These are phyloP conservation scores for Aureococcus anophagefferens DNA, from an alignment of 108 stramenopile genomes.

Conservation along the genomic window DNA sequence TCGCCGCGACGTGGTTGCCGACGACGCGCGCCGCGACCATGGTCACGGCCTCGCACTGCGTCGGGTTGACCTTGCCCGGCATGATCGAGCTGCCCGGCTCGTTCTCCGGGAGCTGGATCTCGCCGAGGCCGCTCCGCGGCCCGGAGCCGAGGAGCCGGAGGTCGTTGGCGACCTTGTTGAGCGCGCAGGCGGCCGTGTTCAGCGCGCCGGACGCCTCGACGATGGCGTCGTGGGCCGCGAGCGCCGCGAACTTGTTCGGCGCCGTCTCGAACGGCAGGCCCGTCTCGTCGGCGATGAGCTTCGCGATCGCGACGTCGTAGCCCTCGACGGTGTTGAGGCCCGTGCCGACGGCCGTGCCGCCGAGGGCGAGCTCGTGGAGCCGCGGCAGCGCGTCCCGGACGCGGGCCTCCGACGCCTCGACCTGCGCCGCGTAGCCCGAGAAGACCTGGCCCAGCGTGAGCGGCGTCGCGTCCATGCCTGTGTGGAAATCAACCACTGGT, in stretches of 20 bases:
- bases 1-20: slow-evolving; percentile 87
- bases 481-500: too few relatives aligned
- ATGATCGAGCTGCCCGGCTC: slow-evolving; percentile 97
- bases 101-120: slow-evolving; percentile 82
- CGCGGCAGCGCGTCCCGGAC: slow-evolving; percentile 55
- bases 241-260: slow-evolving; percentile 91
- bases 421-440: slow-evolving; percentile 82
- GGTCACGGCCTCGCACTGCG: slow-evolving; percentile 95
- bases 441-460: slow-evolving; percentile 97
- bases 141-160: slow-evolving; percentile 84
- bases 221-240: slow-evolving; percentile 89
- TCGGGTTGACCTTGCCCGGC: slow-evolving; percentile 99
- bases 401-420: slow-evolving; percentile 72
- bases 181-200: slow-evolving; percentile 70
- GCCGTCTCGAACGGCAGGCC: slow-evolving; percentile 81
- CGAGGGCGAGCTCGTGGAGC: slow-evolving; percentile 82
- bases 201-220: slow-evolving; percentile 84
- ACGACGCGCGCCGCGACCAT: slow-evolving; percentile 98
- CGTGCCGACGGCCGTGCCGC: slow-evolving; percentile 96
- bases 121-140: slow-evolving; percentile 90
- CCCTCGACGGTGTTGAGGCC: slow-evolving; percentile 80
- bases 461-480: slow-evolving; percentile 84
- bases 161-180: slow-evolving; percentile 96
- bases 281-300: slow-evolving; percentile 76
- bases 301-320: slow-evolving; percentile 81